A percentile compares a stretch with the other conserved stretches of the same genome.
These are phyloP conservation scores for Globisporangium iwayamae DNA, from an alignment of 352 stramenopile genomes.

Conservation along the genomic window DNA sequence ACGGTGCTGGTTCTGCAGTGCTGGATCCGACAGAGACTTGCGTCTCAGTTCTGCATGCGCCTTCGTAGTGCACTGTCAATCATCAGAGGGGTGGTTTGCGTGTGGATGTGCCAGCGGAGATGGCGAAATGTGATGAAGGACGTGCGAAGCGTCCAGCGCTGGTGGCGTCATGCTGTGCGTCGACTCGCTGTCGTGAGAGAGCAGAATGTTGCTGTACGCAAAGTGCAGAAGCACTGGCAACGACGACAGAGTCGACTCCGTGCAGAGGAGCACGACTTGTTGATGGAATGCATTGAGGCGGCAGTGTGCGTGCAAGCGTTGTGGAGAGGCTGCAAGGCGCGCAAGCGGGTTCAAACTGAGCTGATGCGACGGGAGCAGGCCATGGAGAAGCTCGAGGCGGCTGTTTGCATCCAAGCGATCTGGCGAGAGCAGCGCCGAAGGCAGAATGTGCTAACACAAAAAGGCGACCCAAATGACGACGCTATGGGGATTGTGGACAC, in stretches of 20 bases:
- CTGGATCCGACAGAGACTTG: constrained; percentile 29
- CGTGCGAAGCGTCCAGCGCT: constrained; percentile 32
- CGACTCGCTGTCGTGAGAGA: not conserved
- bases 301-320: constrained; percentile 44
- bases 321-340: constrained; percentile 28
- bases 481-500: not conserved
- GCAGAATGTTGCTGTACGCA: not conserved
- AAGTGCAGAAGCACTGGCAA: not conserved
- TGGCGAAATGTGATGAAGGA: constrained; percentile 15
- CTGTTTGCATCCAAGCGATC: constrained; percentile 39
- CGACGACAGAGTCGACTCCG: not conserved
- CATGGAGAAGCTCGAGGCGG: constrained; percentile 25
- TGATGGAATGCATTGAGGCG: constrained; percentile 23
- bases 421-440: constrained; percentile 29
- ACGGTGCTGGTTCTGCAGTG: constrained; percentile 32
- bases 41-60: not conserved
- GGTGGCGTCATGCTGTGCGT: constrained; percentile 31
- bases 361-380: constrained; percentile 22
- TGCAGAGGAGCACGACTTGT: not conserved
- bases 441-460: constrained; percentile 20
- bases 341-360: constrained; percentile 20
- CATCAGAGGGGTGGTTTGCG: constrained; percentile 18
- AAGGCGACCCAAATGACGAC: constrained; percentile 16
- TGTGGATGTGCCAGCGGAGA: constrained; percentile 21
- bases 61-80: constrained; percentile 11